Base-by-base conservation (phyloP, 1,284 basidiomycete species). In the Puccinia polysora region DNA sequence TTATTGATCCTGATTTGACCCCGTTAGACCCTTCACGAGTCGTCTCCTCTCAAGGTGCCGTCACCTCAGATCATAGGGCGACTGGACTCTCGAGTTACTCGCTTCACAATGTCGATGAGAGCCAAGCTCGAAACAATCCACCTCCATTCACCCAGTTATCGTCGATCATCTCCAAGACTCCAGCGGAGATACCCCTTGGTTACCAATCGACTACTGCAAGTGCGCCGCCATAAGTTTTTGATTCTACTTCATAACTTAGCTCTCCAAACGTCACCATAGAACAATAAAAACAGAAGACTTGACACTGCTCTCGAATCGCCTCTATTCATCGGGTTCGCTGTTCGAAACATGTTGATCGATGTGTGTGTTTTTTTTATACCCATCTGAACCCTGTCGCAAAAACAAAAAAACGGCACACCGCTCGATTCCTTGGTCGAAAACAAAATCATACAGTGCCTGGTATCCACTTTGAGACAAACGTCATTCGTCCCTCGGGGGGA, bases 201-300 rank as follows among this genome's bases (percentile, higher is more conserved):
- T 4, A 18, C 25, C 53, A 56, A 34, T 34, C 53, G 53, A 56
- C 23, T n/a, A 34, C 53, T 36, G 53, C 53, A 56, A 56, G 53
- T 56, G 53, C n/a, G n/a, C n/a, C 53, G 53, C 53, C 53, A 34
- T 56, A 36, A 56, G 53, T 56, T 34, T 56, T 56, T 18, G 20
- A 20, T 56, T 56, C 53, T 36, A 6, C 15, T 20, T 56, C 30
- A 56, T 56, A 34, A 34, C 53, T 34, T 56, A 34, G 32, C 14
- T 34, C 53, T 56, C 53, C 34, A 56, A 7, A n/a, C 15, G 32
- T 52, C 49, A 25, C 8, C 49, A n/a, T n/a, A n/a, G n/a, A n/a
- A n/a, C n/a, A n/a, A n/a, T n/a, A n/a, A n/a, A n/a, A n/a, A n/a
- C n/a, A n/a, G n/a, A n/a, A n/a, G n/a, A n/a, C n/a, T n/a, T n/a